Percentiles rank a stretch among this genome's conserved stretches.
These are phyloP conservation scores for Hanseniaspora sp. DNA, from an alignment of 1,139 yeast species.

Conservation along the genomic window DNA sequence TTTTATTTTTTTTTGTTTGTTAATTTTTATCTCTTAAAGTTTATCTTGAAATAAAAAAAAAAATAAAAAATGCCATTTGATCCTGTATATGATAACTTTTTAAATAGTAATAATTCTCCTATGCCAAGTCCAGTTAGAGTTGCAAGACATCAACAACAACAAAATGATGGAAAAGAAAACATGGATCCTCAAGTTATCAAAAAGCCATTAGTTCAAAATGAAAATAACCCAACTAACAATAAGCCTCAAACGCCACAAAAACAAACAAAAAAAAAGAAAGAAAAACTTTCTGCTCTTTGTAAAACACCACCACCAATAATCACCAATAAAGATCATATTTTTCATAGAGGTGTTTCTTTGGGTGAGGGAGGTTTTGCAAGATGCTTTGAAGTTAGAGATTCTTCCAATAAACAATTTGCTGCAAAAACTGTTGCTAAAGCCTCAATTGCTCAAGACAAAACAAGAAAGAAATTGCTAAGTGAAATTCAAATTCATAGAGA, in stretches of 20 bases:
- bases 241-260: constrained; percentile 22
- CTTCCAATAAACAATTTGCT: constrained; percentile 76
- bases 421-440: constrained; percentile 98
- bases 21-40: background rate
- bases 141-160: background rate
- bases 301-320: constrained; percentile 92
- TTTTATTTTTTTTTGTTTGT: background rate
- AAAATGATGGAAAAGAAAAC: constrained; percentile 5
- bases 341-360: constrained; percentile 77
- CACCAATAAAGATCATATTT: constrained; percentile 80
- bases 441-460: constrained; percentile 81
- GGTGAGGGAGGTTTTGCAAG: constrained; percentile 99
- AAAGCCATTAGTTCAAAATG: background rate
- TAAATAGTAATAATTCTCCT: constrained; percentile 14
- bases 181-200: background rate
- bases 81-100: constrained; percentile 12
- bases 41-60: background rate
- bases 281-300: constrained; percentile 75
- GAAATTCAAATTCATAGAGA: constrained; percentile 93
- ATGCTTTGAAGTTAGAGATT: constrained; percentile 92
- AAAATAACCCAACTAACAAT: background rate
- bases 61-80: constrained; percentile 12
- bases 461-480: constrained; percentile 75
- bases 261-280: constrained; percentile 56
- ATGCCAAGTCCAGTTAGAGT: constrained; percentile 14